These are phyloP conservation scores for Debaryomyces fabryi DNA, from an alignment of 1,139 yeast species.

Conservation along the genomic window DNA sequence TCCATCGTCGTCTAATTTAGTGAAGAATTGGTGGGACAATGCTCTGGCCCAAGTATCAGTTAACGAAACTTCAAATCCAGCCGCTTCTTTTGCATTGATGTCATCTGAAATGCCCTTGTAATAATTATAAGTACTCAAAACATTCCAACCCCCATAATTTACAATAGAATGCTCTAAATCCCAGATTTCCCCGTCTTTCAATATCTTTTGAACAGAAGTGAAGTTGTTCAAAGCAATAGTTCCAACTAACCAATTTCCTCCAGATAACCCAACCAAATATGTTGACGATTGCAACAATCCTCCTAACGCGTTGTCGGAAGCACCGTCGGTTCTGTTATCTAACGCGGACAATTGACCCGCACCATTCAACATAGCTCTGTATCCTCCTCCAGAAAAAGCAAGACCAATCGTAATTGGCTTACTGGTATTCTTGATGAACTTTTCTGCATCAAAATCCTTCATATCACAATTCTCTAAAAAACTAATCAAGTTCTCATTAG, in stretches of 20 bases:
- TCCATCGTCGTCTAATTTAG: conserved; percentile 57
- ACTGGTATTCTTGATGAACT: conserved; percentile 44
- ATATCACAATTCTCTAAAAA: conserved; percentile 65
- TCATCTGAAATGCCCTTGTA: conserved; percentile 58
- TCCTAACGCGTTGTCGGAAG: conserved; percentile 61
- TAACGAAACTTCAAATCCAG: conserved; percentile 75
- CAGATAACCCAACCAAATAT: conserved; percentile 79
- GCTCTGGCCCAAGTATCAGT: conserved; percentile 98
- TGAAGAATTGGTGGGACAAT: conserved; percentile 74
- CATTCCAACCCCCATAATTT: conserved; percentile 70
- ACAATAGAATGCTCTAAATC: conserved; percentile 65
- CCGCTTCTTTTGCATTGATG: conserved; percentile 62
- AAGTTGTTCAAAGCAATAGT: conserved; percentile 80
- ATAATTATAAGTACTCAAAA: conserved; percentile 57
- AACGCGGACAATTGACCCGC: conserved; percentile 48
- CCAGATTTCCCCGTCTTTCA: conserved; percentile 60
- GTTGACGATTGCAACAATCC: conserved; percentile 76
- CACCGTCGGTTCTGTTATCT: conserved; percentile 30
- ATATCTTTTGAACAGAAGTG: conserved; percentile 69
- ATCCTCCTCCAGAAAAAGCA: conserved; percentile 52
- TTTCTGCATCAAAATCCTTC: conserved; percentile 61
- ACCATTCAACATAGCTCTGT: conserved; percentile 49
- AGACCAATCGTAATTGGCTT: conserved; percentile 43
- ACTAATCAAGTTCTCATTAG: conserved; percentile 57
- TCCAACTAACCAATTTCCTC: conserved; percentile 87